Conservation (phyloP, 164 flowering plant genomes). For the Vitis riparia region DNA sequence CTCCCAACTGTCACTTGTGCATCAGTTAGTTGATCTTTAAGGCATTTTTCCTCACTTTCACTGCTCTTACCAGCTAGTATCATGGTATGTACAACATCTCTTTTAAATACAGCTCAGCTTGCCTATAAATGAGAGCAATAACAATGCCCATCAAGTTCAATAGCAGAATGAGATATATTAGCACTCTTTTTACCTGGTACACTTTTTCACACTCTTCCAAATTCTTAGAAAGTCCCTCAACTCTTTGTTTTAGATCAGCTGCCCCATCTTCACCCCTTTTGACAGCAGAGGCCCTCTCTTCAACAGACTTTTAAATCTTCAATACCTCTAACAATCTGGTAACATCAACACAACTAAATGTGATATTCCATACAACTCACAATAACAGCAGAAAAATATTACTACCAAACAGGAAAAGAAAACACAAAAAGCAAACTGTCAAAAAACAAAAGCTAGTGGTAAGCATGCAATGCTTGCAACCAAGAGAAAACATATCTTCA, state of each 20-base stretch:
- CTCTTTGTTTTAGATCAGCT: conserved; percentile 67
- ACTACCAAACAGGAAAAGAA: background rate
- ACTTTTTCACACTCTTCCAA: conserved; percentile 85
- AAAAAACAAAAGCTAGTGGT: background rate
- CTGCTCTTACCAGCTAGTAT: conserved; percentile 90
- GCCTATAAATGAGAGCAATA: background rate
- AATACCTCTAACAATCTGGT: conserved; percentile 60
- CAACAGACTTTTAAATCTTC: conserved; percentile 69
- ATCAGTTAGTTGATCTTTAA: conserved; percentile 91
- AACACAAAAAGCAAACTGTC: background rate
- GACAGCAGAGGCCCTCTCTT: conserved; percentile 67
- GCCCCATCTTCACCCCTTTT: conserved; percentile 88
- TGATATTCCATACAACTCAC: background rate
- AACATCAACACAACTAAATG: conserved; percentile 1
- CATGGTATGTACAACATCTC: conserved; percentile 10
- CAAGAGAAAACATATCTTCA: background rate
- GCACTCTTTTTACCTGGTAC: conserved; percentile 58
- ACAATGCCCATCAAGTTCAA: background rate
- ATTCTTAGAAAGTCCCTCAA: conserved; percentile 59
- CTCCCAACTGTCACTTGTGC: conserved; percentile 91
- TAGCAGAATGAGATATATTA: background rate
- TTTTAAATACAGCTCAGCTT: background rate
- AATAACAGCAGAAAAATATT: background rate
- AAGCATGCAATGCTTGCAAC: background rate
- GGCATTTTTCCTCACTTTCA: conserved; percentile 92